Percentiles rank a stretch among this genome's conserved stretches.
phyloP scores from a whole-genome alignment of 225 moss, liverwort and hornwort species.

The Polytrichum formosum region DNA sequence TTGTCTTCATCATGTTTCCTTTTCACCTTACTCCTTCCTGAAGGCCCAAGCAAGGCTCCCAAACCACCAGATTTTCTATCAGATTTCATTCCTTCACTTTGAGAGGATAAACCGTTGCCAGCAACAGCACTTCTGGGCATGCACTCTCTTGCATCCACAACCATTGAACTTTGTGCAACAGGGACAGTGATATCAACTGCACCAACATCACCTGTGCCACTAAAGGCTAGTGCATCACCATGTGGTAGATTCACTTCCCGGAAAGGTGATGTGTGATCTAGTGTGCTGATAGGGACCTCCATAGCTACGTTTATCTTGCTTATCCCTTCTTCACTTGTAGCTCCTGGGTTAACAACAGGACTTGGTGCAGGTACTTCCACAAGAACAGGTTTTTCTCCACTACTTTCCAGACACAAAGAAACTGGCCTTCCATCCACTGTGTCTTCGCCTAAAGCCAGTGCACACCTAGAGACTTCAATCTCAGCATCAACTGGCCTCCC shows the following conservation, averaged over 20 bases:
- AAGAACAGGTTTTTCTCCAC: neutral
- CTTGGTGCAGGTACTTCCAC: neutral
- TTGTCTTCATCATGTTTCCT: slow-evolving; percentile 37
- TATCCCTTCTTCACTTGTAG: slow-evolving; percentile 14
- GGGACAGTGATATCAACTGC: slow-evolving; percentile 9
- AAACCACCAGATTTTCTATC: slow-evolving; percentile 28
- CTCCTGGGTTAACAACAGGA: slow-evolving; percentile 8
- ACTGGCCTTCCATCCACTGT: neutral
- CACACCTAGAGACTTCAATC: neutral
- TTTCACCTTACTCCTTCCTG: slow-evolving; percentile 34
- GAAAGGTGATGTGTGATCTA: neutral
- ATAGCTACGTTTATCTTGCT: slow-evolving; percentile 7
- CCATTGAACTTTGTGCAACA: neutral
- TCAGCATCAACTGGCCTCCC: neutral
- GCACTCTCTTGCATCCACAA: neutral
- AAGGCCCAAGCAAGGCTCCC: slow-evolving; percentile 56
- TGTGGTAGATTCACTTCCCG: slow-evolving; percentile 12
- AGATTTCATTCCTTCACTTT: slow-evolving; percentile 9
- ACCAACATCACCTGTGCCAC: slow-evolving; percentile 18
- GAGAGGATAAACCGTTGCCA: neutral
- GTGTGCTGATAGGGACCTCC: slow-evolving; percentile 6
- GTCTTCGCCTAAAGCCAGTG: slow-evolving; percentile 8
- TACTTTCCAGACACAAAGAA: slow-evolving; percentile 3
- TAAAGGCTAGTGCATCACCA: slow-evolving; percentile 4
- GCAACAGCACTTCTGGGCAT: neutral